Evolutionary conservation across 2,329 filamentous ascomycete genomes (phyloP), one percentile per base, ranked within the genome.

Genomic region (Fusarium torulosum): DNA sequence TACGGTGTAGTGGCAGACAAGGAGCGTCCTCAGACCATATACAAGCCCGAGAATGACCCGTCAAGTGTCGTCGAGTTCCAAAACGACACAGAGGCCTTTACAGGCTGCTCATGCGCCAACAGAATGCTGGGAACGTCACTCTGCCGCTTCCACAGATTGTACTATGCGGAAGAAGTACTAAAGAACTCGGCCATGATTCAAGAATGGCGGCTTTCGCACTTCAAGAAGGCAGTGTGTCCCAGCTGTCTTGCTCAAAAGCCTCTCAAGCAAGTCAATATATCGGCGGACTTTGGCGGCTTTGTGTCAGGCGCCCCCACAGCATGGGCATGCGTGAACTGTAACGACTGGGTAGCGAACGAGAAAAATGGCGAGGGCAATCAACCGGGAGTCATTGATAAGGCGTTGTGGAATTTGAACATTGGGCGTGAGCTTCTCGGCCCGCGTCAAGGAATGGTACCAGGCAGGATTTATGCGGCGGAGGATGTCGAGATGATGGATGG

Each of bases 61-160:
- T 47, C 43, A 6, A 37, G 37, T 6, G n/a, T 38, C 21, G 42
- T 67, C 27, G 42, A 60, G 25, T 71, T 66, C 37, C 33, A 35
- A n/a, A 54, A 31, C 7, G 29, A 41, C 9, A 41, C 50, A 20
- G 57, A 67, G 41, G 68, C 72, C 4, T 38, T 76, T 3, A 81
- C 79, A 11, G 80, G 80, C 2, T 82, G 80, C 64, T 31, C 65
- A 6, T 82, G 80, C 66, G 76, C 65, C 6, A 45, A 60, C 29
- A 82, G 81, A 59, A 52, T 82, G 3, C 47, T 80, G 17, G 65
- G 53, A 14, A 67, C 70, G 6, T 66, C 66, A 4, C 67, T 82
- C 7, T 82, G 81, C 71, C 66, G 42, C 29, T 66, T 71, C 19
- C 80, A 82, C 62, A 75, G 81, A 1, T 51, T 76, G 8, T 50